Evolutionary conservation across 2,329 filamentous ascomycete genomes (phyloP), one percentile per base, ranked within the genome.

Genomic region (Geosmithia flava): DNA sequence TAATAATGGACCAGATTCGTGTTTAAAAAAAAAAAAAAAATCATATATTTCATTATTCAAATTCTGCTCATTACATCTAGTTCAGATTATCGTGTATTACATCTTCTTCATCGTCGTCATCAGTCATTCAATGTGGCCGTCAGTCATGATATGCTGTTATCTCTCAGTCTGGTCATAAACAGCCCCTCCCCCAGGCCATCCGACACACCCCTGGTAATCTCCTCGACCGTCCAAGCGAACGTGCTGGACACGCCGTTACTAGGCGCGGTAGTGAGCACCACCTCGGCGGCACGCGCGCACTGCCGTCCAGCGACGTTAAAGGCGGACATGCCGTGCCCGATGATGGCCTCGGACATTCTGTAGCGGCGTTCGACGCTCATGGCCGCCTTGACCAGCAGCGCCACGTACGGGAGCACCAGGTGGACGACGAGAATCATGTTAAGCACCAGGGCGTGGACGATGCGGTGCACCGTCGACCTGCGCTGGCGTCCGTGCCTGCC

Each of bases 331-430:
- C 84, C 52, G 60, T 77, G 55, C 67, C 85, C 48, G 80, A 91
- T 68, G 81, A 91, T 63, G 64, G 88, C 46, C 66, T 91, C 30
- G 80, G 85, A 80, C 51, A 89, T 69, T 52, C 76, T 77, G 62
- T 87, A 77, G 53, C 79, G 72, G 16, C 80, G 74, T 59, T 89
- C 84, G 52, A 82, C 81, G 45, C 72, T 67, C 52, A 80, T 81
- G 16, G 74, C 68, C 16, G 72, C 62, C 16, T 68, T 68, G 15
- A 81, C 54, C 13, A 83, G 59, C 4, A 73, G 55, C 52, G 76
- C 71, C 30, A 81, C 56, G 55, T 83, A 83, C 1, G 83, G 81
- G 11, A 83, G 60, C 16, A 84, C 52, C 45, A 84, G 70, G 47
- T 81, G 76, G 23, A 79, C 49, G 7, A 82, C 53, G 5, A 86